Base-by-base conservation (phyloP, 2,329 filamentous ascomycete genomes). In the Aspergillus sp. region DNA sequence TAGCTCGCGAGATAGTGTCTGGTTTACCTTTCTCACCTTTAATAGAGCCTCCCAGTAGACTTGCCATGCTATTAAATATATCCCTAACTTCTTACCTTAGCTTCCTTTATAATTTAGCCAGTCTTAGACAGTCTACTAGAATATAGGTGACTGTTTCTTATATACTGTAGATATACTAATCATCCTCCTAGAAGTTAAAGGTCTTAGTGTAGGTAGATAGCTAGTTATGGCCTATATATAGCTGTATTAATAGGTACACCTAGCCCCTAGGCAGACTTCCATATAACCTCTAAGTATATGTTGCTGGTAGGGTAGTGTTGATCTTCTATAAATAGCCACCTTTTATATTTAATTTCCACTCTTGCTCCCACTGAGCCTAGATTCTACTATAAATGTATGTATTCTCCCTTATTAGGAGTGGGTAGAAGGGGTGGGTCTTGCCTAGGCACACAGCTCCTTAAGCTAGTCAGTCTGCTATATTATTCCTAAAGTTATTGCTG, bases 161-260 rank as follows among this genome's bases (percentile, higher is more conserved):
- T 13, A 36, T 39, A 10, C 54, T 42, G 31, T 40, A 49, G 30
- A 49, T 43, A 45, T 47, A 49, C 28, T 37, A 38, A 27, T 49
- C 43, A n/a, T 32, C 39, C 1, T 44, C 34, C n/a, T 10, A 12
- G 27, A 49, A 51, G 26, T 41, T 28, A 11, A 41, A 39, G 7
- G n/a, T 19, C 34, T 40, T 45, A 7, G 34, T 29, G 37, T 44
- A 42, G 27, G 46, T 44, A 19, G 44, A 47, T 28, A 51, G 40
- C 49, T 37, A 50, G 29, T 38, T 46, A 33, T 54, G 49, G n/a
- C 47, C 49, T 4, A 41, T 49, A 19, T 47, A 47, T 28, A 54
- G 33, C 35, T 54, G 46, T 11, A 39, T 44, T 6, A 52, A 13
- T 7, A 52, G 38, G 35, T 54, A 52, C 2, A 47, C 39, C 37